Evolutionary conservation across 192 early-diverging fungal genomes (phyloP), one percentile per base, ranked within the genome.

Genomic region (Geranomyces michiganensis): DNA sequence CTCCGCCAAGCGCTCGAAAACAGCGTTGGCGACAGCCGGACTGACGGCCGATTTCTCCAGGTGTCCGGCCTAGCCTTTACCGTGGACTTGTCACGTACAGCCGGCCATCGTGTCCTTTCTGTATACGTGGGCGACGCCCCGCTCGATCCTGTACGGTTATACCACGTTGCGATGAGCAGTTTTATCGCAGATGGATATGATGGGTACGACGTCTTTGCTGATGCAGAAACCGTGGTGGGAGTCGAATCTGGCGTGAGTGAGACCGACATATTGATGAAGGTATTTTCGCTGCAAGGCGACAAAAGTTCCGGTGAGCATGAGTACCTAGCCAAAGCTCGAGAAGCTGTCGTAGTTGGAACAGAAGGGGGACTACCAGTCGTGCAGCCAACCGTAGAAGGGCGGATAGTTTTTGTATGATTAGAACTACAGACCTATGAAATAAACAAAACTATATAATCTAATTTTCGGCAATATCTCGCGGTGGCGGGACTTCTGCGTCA

Each of bases 161-260:
- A 62, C 60, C 17, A 31, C 19, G 30, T 62, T 31, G 60, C 60
- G 24, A 62, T 62, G 60, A 41, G 5, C 60, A 62, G 4, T 62
- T 62, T 62, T 19, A 24, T 62, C 27, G 60, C 60, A 7, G 60
- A 62, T 24, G 60, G 60, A 24, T 62, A 29, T 62, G 60, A 62
- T 31, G 60, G 60, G 29, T 62, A 62, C 19, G 22, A 62, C 19
- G 21, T 29, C 17, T 62, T 62, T 31, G n/a, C 17, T 29, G 36
- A 6, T 12, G 10, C 60, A 41, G 60, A 62, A 21, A 5, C 17
- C 4, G 60, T 22, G 3, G 36, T 62, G 10, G 30, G 30, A 29
- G 10, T 3, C 17, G 60, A 62, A 19, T 2, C 60, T 6, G 60
- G 60, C 19, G 36, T 62, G 29, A 29, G 21, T 6, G 60, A 62